These are phyloP conservation scores for Fennellomyces sp. DNA, from an alignment of 371 early-diverging fungal species.

Conservation along the genomic window DNA sequence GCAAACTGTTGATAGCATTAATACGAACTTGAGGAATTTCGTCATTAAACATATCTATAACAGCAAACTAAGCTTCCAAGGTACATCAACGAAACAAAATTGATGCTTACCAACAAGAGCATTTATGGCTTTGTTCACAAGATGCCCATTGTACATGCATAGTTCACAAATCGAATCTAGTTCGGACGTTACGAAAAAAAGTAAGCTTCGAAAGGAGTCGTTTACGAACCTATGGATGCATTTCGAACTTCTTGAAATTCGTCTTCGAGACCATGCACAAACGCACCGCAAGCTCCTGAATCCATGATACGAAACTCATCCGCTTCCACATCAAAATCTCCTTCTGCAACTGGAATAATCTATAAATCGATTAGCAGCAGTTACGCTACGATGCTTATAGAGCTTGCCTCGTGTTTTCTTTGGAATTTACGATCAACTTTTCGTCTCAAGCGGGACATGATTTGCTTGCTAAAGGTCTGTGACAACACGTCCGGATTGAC, in stretches of 20 bases:
- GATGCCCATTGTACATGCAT: constrained; percentile 62
- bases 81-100: not conserved
- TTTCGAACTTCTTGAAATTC: constrained; percentile 86
- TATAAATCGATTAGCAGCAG: not conserved
- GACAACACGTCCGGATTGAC: constrained; percentile 60
- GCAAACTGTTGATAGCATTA: constrained; percentile 78
- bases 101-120: constrained; percentile 69
- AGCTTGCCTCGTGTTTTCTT: constrained; percentile 1
- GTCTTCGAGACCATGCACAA: constrained; percentile 93
- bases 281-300: constrained; percentile 85
- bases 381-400: too few species aligned
- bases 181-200: not conserved
- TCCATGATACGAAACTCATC: constrained; percentile 68
- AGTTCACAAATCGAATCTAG: constrained; percentile 81
- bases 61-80: not conserved
- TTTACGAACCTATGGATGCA: constrained; percentile 73
- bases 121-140: constrained; percentile 69
- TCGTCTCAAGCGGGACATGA: constrained; percentile 65
- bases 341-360: constrained; percentile 62
- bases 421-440: constrained; percentile 11
- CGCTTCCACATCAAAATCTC: constrained; percentile 69
- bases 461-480: constrained; percentile 79
- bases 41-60: constrained; percentile 91
- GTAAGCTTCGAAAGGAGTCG: not conserved
- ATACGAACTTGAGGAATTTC: constrained; percentile 82